Evolutionary conservation across 2,329 filamentous ascomycete species (phyloP).

Genomic region (Xylaria sp.): DNA sequence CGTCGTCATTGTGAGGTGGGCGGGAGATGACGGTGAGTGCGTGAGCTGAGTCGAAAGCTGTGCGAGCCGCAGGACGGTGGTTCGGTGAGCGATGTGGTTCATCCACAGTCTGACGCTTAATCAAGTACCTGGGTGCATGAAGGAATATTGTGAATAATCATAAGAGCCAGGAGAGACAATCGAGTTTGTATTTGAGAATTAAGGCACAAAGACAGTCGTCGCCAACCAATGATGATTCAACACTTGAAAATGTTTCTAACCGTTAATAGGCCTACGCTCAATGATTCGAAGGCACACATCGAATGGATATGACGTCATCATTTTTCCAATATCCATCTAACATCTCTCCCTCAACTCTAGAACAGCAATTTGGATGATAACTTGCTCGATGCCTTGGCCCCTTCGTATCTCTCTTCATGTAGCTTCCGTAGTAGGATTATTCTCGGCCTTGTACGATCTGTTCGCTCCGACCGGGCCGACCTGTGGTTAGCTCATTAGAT

Average conservation of each 20-base stretch:
- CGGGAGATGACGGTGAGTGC: background rate
- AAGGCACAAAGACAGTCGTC: background rate
- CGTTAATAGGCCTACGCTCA: background rate
- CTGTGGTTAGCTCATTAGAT: no score
- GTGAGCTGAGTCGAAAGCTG: conserved; percentile 23
- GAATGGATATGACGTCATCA: conserved; percentile 15
- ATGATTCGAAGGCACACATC: background rate
- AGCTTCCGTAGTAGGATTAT: no score
- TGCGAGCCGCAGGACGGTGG: conserved; percentile 18
- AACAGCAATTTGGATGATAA: no score
- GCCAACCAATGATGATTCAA: conserved; percentile 5
- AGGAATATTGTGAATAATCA: background rate
- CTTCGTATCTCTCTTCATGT: no score
- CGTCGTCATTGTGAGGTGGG: conserved; percentile 13
- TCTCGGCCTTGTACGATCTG: no score
- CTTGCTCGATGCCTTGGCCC: no score
- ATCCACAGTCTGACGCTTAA: conserved; percentile 5
- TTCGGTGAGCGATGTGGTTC: conserved; percentile 13
- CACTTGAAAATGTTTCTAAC: conserved; percentile 2
- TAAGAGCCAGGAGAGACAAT: conserved; percentile 1
- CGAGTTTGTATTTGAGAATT: background rate
- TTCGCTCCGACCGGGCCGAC: no score
- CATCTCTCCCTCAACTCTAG: no score
- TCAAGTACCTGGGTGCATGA: background rate
- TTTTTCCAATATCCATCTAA: background rate